Evolutionary conservation across 495 filamentous ascomycete genomes (phyloP).

Genomic region (Astrothelium macrocarpum): DNA sequence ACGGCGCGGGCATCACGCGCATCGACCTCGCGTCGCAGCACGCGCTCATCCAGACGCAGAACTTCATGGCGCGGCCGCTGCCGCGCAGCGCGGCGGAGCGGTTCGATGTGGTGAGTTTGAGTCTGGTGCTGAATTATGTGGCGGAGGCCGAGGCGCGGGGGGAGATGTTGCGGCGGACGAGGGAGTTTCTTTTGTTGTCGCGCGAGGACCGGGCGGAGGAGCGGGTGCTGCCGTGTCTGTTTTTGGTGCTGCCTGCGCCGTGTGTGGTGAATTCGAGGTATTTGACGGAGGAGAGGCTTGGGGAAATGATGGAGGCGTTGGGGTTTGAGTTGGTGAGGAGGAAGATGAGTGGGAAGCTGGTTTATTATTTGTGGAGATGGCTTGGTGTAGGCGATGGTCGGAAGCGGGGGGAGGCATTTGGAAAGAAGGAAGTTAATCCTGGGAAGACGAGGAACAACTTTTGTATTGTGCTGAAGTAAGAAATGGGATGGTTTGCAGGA

Average conservation of each 20-base stretch:
- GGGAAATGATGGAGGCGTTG: slow-evolving; percentile 62
- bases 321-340: slow-evolving; percentile 56
- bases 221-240: slow-evolving; percentile 59
- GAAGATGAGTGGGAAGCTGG: slow-evolving; percentile 72
- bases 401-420: slow-evolving; percentile 36
- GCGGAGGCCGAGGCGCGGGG: slow-evolving; percentile 64
- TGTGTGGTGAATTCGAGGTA: slow-evolving; percentile 92
- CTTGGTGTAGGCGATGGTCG: slow-evolving; percentile 24
- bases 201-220: slow-evolving; percentile 15
- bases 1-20: slow-evolving; percentile 45
- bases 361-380: slow-evolving; percentile 76
- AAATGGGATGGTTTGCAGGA: neutral
- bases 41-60: slow-evolving; percentile 69
- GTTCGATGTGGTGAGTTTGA: slow-evolving; percentile 90
- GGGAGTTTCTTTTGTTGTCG: slow-evolving; percentile 48
- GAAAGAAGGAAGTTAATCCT: slow-evolving; percentile 65
- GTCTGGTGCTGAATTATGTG: slow-evolving; percentile 90
- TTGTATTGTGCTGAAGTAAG: slow-evolving; percentile 50
- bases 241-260: slow-evolving; percentile 80
- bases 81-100: slow-evolving; percentile 49
- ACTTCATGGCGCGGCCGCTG: slow-evolving; percentile 86
- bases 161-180: slow-evolving; percentile 74
- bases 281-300: slow-evolving; percentile 61
- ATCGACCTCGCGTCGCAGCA: slow-evolving; percentile 89
- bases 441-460: slow-evolving; percentile 81